phyloP scores from a whole-genome alignment of 441 rosid species.

The Euphorbia celastroides region DNA sequence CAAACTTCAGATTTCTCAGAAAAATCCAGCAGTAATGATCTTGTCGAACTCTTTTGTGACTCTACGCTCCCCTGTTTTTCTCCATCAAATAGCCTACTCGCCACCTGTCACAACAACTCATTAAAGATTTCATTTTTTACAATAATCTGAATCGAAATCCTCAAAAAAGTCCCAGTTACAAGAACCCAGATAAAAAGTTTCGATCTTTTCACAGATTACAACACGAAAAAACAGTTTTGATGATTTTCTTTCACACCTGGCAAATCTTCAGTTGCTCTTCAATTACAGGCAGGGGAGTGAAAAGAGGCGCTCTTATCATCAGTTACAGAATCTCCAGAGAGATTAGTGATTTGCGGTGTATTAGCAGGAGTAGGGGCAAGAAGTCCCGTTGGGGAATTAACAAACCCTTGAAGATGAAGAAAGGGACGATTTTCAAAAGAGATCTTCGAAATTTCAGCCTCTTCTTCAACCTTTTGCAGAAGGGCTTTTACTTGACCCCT shows the following conservation, averaged over 20 bases:
- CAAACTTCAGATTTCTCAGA: conserved; percentile 46
- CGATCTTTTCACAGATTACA: background rate
- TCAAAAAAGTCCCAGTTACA: too few species aligned
- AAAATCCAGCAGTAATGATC: conserved; percentile 69
- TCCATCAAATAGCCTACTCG: conserved; percentile 26
- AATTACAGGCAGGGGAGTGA: conserved; percentile 30
- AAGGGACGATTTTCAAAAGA: conserved; percentile 39
- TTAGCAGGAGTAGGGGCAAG: conserved; percentile 82
- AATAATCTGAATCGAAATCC: background rate
- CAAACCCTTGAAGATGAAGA: conserved; percentile 35
- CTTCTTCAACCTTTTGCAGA: conserved; percentile 68
- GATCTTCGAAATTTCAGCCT: conserved; percentile 46
- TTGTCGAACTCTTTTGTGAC: conserved; percentile 42
- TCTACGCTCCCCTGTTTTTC: conserved; percentile 31
- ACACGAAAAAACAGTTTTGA: background rate
- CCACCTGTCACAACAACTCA: conserved; percentile 11
- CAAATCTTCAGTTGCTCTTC: conserved; percentile 33
- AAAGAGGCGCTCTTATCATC: conserved; percentile 16
- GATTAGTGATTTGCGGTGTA: conserved; percentile 46
- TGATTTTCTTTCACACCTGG: conserved; percentile 31
- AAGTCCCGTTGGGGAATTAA: conserved; percentile 51
- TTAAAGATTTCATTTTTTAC: background rate
- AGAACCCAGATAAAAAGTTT: background rate
- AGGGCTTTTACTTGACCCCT: conserved; percentile 83
- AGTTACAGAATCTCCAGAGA: conserved; percentile 22